phyloP scores from a whole-genome alignment of 177 flowering plant genomes.

The Tripterygium wilfordii region DNA sequence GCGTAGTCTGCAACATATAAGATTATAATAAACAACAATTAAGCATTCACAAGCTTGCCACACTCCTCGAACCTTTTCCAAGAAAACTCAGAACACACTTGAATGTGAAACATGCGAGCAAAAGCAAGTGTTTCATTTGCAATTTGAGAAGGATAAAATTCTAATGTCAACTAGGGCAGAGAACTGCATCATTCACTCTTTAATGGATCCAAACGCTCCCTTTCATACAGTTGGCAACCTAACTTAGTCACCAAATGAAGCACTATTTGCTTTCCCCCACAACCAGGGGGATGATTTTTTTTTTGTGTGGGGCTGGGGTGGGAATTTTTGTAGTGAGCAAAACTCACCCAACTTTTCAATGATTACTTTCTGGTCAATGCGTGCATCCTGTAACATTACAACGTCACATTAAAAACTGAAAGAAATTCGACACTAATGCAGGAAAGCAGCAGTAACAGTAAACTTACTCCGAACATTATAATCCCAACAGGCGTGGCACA shows the following conservation, averaged over 20 bases:
- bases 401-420: constrained; percentile 3
- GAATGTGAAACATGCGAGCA: too few relatives aligned
- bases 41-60: not conserved
- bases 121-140: too few relatives aligned
- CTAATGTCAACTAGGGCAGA: too few relatives aligned
- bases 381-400: constrained; percentile 27
- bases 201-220: too few relatives aligned
- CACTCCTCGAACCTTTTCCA: too few relatives aligned
- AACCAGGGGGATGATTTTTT: too few relatives aligned
- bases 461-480: constrained; percentile 60
- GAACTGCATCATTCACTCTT: too few relatives aligned
- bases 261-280: too few relatives aligned
- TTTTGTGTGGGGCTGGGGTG: not conserved
- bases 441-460: not conserved
- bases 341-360: constrained; percentile 55
- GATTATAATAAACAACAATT: not conserved
- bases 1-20: constrained; percentile 30
- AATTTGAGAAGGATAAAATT: too few relatives aligned
- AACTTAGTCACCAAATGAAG: not conserved
- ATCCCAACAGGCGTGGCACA: constrained; percentile 46
- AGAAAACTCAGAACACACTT: too few relatives aligned
- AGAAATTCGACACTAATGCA: not conserved
- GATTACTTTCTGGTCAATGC: constrained; percentile 34
- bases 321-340: not conserved
- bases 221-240: too few relatives aligned